These are phyloP conservation scores for Cryphonectria naterciae DNA, from an alignment of 2,329 filamentous ascomycete species.

Conservation along the genomic window DNA sequence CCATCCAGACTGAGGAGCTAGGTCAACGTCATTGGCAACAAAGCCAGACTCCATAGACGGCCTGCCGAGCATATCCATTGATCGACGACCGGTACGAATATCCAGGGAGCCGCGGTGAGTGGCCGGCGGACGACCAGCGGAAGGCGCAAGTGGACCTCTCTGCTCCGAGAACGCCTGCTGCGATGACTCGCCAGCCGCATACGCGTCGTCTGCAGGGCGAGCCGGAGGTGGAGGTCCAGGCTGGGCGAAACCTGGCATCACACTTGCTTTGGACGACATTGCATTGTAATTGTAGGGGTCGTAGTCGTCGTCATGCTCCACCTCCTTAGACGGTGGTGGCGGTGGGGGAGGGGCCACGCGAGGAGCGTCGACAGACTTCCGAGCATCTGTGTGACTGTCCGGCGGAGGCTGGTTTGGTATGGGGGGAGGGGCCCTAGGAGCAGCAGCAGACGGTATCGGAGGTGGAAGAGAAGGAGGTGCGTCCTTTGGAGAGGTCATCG, in stretches of 20 bases:
- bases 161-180: conserved; percentile 50
- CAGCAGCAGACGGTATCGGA: conserved; percentile 57
- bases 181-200: conserved; percentile 53
- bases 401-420: conserved; percentile 63
- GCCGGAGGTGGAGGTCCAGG: conserved; percentile 37
- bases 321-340: conserved; percentile 53
- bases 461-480: conserved; percentile 54
- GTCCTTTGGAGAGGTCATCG: conserved; percentile 60
- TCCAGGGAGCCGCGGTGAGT: conserved; percentile 42
- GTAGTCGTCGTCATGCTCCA: conserved; percentile 63
- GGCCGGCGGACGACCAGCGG: conserved; percentile 49
- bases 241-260: conserved; percentile 38
- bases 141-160: conserved; percentile 48
- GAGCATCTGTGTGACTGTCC: conserved; percentile 47
- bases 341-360: conserved; percentile 73
- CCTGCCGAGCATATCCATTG: conserved; percentile 71
- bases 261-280: conserved; percentile 36
- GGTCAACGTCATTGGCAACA: conserved; percentile 85
- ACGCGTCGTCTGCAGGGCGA: conserved; percentile 45
- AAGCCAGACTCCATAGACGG: conserved; percentile 79
- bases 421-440: conserved; percentile 60
- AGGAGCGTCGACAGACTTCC: conserved; percentile 72
- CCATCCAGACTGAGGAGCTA: conserved; percentile 77
- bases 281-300: conserved; percentile 65
- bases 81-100: conserved; percentile 52